Conservation (phyloP, 2,329 filamentous ascomycete species). For the Fusarium cicatricum region DNA sequence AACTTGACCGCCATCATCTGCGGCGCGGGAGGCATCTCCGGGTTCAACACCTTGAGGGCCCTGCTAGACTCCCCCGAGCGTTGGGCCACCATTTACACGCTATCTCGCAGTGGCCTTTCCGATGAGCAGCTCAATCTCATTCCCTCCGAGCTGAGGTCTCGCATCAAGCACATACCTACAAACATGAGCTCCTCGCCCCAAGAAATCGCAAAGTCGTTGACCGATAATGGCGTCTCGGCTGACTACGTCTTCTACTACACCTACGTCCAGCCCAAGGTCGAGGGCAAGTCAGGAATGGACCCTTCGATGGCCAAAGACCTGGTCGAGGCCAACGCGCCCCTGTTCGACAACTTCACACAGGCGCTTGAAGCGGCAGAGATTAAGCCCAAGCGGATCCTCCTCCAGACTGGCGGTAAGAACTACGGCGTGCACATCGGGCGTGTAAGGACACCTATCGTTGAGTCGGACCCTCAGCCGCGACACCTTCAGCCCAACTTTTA, state of each 20-base stretch:
- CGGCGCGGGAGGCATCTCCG: not conserved
- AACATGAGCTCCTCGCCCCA: not conserved
- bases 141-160: not conserved
- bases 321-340: slow-evolving; percentile 1
- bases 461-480: slow-evolving; percentile 8
- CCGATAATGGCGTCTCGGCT: not conserved
- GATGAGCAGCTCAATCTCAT: not conserved
- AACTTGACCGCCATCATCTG: slow-evolving; percentile 1
- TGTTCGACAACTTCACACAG: slow-evolving; percentile 1
- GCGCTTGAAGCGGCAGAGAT: not conserved
- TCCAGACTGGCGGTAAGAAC: slow-evolving; percentile 13
- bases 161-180: not conserved
- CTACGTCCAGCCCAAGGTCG: not conserved
- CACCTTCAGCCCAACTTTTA: slow-evolving; percentile 8
- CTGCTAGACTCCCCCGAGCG: slow-evolving; percentile 1
- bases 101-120: not conserved
- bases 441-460: slow-evolving; percentile 1
- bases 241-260: slow-evolving; percentile 11
- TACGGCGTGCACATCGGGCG: slow-evolving; percentile 15
- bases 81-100: not conserved
- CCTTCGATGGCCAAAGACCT: not conserved
- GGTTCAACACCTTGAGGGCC: not conserved
- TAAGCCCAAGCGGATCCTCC: not conserved
- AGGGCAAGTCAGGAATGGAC: not conserved
- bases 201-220: not conserved